Conservation (phyloP, 2,329 filamentous ascomycete genomes). For the Neopestalotiopsis rosae region DNA sequence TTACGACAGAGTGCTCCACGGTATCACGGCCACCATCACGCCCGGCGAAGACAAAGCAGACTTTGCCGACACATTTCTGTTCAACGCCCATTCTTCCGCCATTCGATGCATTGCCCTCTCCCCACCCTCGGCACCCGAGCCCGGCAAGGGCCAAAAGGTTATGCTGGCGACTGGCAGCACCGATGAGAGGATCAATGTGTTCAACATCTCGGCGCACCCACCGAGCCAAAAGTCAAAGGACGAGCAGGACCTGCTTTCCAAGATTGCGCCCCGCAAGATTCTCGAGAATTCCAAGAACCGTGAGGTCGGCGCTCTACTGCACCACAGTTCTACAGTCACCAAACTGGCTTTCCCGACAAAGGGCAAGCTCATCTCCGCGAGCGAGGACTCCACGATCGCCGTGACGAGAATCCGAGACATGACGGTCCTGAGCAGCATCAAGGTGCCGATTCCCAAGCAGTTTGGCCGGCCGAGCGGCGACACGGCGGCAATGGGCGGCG, state of each 20-base stretch:
- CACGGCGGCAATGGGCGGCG: conserved; percentile 80
- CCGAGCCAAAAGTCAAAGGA: conserved; percentile 62
- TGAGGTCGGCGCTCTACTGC: conserved; percentile 83
- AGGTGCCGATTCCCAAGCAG: conserved; percentile 83
- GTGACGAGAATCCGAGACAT: conserved; percentile 89
- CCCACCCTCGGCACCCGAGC: conserved; percentile 67
- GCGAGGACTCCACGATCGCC: conserved; percentile 90
- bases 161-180: conserved; percentile 90
- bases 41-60: conserved; percentile 51
- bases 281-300: conserved; percentile 86
- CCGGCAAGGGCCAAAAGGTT: conserved; percentile 76
- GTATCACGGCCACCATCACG: conserved; percentile 78
- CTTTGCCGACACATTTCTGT: conserved; percentile 93
- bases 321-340: conserved; percentile 85
- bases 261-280: conserved; percentile 74
- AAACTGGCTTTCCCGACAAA: conserved; percentile 81
- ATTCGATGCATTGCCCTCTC: conserved; percentile 90
- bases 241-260: conserved; percentile 65
- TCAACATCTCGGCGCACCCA: conserved; percentile 79
- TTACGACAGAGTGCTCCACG: conserved; percentile 92
- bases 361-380: conserved; percentile 84
- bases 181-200: conserved; percentile 94
- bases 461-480: conserved; percentile 85
- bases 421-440: conserved; percentile 85
- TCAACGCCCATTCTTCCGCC: conserved; percentile 89